These are phyloP conservation scores for Populus pruinosa DNA, from an alignment of 345 rosid genomes.

Conservation along the genomic window DNA sequence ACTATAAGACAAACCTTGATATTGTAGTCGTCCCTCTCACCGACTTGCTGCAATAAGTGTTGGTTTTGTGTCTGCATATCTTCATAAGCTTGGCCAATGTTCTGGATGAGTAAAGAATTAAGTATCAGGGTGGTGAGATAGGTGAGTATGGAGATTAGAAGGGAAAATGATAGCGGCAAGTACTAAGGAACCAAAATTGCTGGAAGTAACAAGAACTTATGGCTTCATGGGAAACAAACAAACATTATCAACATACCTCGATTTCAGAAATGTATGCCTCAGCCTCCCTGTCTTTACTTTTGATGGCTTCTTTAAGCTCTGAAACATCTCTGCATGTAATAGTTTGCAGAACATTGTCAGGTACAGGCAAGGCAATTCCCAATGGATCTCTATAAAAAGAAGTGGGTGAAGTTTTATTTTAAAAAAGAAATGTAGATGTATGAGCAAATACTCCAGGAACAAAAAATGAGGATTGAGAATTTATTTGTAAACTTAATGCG, in stretches of 20 bases:
- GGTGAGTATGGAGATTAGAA: not conserved
- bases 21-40: slow-evolving; percentile 86
- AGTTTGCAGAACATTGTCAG: not conserved
- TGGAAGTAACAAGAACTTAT: not conserved
- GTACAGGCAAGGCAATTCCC: not conserved
- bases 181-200: slow-evolving; percentile 4
- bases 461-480: not conserved
- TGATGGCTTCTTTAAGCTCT: slow-evolving; percentile 77
- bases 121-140: not conserved
- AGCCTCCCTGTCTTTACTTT: slow-evolving; percentile 73
- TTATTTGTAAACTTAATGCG: no score
- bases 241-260: slow-evolving; percentile 48
- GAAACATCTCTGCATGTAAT: slow-evolving; percentile 58
- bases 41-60: slow-evolving; percentile 75
- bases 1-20: slow-evolving; percentile 60
- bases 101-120: slow-evolving; percentile 40
- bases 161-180: not conserved
- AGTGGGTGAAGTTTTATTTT: no score
- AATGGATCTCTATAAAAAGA: not conserved
- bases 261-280: slow-evolving; percentile 88
- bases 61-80: slow-evolving; percentile 96
- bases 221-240: not conserved
- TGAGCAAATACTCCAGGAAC: no score
- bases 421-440: no score
- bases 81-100: slow-evolving; percentile 93